Evolutionary conservation across 179 eudicot genomes (phyloP).

Genomic region (Silene noctiflora): DNA sequence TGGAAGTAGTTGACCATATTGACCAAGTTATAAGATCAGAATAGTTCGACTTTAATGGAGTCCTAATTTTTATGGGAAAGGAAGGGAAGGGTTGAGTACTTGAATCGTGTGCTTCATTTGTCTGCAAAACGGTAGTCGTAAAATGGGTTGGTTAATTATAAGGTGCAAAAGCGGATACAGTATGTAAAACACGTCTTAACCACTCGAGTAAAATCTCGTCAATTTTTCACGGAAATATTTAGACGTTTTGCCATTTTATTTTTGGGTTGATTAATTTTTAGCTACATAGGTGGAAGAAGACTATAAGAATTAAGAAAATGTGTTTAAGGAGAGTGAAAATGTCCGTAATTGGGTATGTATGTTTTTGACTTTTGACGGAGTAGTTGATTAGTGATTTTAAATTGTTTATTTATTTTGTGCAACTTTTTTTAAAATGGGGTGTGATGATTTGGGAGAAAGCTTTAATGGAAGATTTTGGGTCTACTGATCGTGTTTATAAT

Average conservation of each 20-base stretch:
- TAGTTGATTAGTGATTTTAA: background rate
- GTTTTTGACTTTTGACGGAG: background rate
- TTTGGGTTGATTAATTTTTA: background rate
- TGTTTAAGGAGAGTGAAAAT: background rate
- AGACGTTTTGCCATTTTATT: background rate
- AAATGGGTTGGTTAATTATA: background rate
- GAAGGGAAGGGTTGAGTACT: background rate
- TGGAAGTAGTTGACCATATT: background rate
- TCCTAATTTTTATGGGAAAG: background rate
- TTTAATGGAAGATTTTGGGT: conserved; percentile 1
- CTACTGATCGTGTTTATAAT: background rate
- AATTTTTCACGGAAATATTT: background rate
- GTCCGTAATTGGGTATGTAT: too few relatives aligned
- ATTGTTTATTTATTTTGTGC: background rate
- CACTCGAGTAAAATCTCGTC: background rate
- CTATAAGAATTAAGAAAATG: background rate
- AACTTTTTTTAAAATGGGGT: background rate
- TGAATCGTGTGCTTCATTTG: background rate
- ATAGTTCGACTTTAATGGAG: background rate
- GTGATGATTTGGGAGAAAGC: background rate
- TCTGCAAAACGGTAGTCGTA: background rate
- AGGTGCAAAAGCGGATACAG: background rate
- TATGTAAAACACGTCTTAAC: background rate
- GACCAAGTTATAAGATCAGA: background rate
- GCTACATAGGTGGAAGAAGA: background rate